These are phyloP conservation scores for Penicillium sp. DNA, from an alignment of 2,329 filamentous ascomycete genomes.

Conservation along the genomic window DNA sequence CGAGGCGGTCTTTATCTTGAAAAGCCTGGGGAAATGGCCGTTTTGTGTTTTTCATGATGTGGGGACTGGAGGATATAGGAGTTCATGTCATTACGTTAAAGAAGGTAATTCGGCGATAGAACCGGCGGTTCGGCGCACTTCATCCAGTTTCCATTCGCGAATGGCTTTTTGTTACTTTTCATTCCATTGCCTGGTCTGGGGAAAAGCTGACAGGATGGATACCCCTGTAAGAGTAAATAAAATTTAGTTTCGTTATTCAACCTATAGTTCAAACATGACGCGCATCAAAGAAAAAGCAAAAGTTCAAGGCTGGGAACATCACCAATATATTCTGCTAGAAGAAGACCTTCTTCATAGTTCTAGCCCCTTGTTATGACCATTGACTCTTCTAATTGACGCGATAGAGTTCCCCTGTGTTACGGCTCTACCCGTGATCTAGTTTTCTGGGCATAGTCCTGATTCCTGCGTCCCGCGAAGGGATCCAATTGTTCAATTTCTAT, in stretches of 20 bases:
- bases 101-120: not conserved
- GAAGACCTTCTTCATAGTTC: constrained; percentile 8
- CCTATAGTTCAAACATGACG: not conserved
- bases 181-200: not conserved
- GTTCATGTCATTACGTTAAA: constrained; percentile 13
- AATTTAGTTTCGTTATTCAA: not conserved
- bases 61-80: constrained; percentile 10
- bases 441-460: constrained; percentile 7
- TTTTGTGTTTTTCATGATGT: not conserved
- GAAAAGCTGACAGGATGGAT: not conserved
- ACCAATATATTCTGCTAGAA: not conserved
- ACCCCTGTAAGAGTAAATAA: not conserved
- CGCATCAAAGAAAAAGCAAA: not conserved
- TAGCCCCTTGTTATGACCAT: constrained; percentile 5
- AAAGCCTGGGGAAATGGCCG: not conserved
- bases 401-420: constrained; percentile 9
- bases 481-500: constrained; percentile 4
- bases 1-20: too few species aligned
- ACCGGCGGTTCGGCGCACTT: constrained; percentile 4
- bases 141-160: not conserved
- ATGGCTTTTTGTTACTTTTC: not conserved
- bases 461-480: not conserved
- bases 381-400: not conserved
- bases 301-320: not conserved
- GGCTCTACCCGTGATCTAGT: constrained; percentile 16